These are phyloP conservation scores for Xerocomus brunneocitrinus DNA, from an alignment of 768 basidiomycete species.

Conservation along the genomic window DNA sequence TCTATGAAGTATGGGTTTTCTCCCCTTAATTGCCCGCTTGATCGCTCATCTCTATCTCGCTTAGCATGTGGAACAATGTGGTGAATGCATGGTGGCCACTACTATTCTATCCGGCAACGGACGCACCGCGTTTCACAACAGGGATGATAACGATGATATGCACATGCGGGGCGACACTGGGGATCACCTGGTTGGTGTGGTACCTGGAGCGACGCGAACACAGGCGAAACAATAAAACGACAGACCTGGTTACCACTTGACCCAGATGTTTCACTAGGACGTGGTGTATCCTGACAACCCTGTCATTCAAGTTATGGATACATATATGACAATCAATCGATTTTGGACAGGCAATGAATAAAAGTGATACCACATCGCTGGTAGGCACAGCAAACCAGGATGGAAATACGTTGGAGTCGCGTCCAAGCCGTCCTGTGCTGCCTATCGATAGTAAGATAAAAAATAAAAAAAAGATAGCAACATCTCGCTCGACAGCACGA, in stretches of 20 bases:
- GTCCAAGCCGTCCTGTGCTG: background rate
- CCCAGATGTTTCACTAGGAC: background rate
- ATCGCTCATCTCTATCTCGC: background rate
- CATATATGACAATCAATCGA: constrained; percentile 9
- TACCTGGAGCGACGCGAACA: constrained; percentile 43
- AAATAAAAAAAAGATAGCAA: constrained; percentile 1
- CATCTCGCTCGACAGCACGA: constrained; percentile 15
- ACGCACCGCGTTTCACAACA: constrained; percentile 61
- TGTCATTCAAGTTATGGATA: constrained; percentile 10
- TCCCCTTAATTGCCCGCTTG: background rate
- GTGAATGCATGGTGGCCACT: constrained; percentile 69
- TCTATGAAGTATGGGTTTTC: constrained; percentile 61
- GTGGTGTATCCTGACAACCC: background rate
- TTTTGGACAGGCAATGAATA: background rate
- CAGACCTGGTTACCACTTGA: background rate
- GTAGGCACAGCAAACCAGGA: constrained; percentile 18
- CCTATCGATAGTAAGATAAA: constrained; percentile 1
- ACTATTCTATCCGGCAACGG: constrained; percentile 68
- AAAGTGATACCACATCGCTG: constrained; percentile 6
- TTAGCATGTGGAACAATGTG: constrained; percentile 65
- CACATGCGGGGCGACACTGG: constrained; percentile 51
- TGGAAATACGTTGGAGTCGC: background rate
- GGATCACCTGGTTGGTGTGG: constrained; percentile 53
- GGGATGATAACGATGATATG: constrained; percentile 70
- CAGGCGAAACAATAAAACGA: background rate